Evolutionary conservation across 2,329 filamentous ascomycete genomes (phyloP), one percentile per base, ranked within the genome.

Genomic region (Aureobasidium uvarum): DNA sequence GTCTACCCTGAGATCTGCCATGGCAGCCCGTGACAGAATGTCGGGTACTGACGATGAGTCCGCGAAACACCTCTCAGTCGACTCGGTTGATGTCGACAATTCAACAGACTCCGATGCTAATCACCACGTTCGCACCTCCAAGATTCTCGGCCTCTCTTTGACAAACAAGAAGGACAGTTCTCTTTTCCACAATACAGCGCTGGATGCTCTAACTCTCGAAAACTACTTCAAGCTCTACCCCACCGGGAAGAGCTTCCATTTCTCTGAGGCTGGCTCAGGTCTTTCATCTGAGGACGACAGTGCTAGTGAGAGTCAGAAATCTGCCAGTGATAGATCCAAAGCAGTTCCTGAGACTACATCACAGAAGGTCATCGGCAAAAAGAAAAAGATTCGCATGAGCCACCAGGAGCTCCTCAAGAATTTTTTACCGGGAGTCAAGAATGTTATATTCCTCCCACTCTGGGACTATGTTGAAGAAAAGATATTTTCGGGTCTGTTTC

Each of bases 371-470:
- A 68, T 66, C 54, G 54, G 46, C 20, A 68, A 69, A 13, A 55
- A 54, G 71, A 74, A 70, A 71, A 45, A 46, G 71, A 74, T 55
- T 64, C 72, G 20, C 74, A 81, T 70, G 77, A 77, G 56, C 25
- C 66, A 67, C 39, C 70, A 72, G 6, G 69, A 77, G 51, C 71
- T 82, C 10, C 77, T 77, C 31, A 72, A 75, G 23, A 78, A 79
- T 43, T 68, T 72, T 0, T n/a, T n/a, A n/a, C 71, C 71, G 2
- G 71, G 70, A 2, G 69, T 70, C 8, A 55, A 63, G 46, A 65
- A 65, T 14, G 75, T 84, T 4, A 76, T 84, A 3, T 84, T 84
- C 63, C 73, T 83, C 3, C 81, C 82, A 0, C 69, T 84, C 0
- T 84, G 81, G 79, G 82, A 84, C 66, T 77, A 78, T n/a, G 76